These are phyloP conservation scores for Populus hybrid DNA, from an alignment of 441 rosid species.

Conservation along the genomic window DNA sequence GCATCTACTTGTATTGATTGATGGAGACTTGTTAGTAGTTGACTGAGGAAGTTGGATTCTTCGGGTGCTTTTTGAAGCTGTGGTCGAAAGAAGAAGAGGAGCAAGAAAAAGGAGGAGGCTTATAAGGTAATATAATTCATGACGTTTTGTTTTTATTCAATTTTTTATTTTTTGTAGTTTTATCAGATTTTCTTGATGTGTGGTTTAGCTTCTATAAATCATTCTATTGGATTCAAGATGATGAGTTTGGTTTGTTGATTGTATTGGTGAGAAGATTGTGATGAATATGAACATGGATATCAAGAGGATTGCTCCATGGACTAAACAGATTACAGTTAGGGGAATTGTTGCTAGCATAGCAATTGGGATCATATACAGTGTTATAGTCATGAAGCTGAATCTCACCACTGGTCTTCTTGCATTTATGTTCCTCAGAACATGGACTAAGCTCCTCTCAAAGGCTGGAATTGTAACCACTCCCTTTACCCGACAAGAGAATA, in stretches of 20 bases:
- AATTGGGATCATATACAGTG: no score
- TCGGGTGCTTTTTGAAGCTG: no score
- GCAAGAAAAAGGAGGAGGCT: no score
- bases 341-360: conserved; percentile 18
- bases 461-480: no score
- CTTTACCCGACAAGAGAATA: no score
- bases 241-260: neutral
- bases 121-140: neutral
- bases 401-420: no score
- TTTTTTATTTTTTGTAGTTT: neutral
- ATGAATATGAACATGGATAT: conserved; percentile 21
- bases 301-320: conserved; percentile 68
- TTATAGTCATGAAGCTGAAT: no score
- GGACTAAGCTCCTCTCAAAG: no score
- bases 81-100: no score
- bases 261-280: conserved; percentile 11
- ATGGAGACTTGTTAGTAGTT: neutral
- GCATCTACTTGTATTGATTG: neutral
- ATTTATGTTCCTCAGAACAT: no score
- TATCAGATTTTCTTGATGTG: neutral
- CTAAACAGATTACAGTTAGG: conserved; percentile 68
- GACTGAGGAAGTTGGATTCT: no score
- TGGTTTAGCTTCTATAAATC: neutral
- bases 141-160: neutral
- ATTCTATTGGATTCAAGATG: neutral